Evolutionary conservation across 441 rosid species (phyloP), one percentile per base, ranked within the genome.

Genomic region (Lepidium campestre): DNA sequence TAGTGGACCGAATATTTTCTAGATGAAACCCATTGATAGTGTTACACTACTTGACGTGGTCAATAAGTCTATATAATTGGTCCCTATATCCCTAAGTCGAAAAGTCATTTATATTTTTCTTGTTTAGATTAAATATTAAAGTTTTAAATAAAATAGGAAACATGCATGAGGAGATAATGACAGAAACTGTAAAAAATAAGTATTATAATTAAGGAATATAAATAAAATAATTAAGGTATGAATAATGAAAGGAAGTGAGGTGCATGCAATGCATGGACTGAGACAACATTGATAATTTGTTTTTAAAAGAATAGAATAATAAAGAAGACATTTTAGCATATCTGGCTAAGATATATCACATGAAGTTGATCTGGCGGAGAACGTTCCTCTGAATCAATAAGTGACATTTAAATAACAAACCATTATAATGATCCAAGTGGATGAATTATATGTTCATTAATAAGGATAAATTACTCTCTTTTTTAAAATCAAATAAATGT

Each of bases 271-370:
- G 68, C 69, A 64, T 64, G 41, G 49, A 46, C 64, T 57, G 15
- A 10, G 31, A 68, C 58, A 49, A 58, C 42, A 42, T 25, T 66
- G 56, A 59, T 59, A 12, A 65, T 17, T 50, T 72, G 59, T 57
- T 29, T 32, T 17, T 49, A 40, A 39, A 29, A 29, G 7, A 65
- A 55, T 57, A 40, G 2, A 39, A 65, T 50, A 73, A 50, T 58
- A 12, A 34, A 49, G 48, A 25, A 32, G 48, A 66, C 57, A 54
- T 60, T 19, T 29, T 29, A 29, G 65, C 41, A 57, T 72, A 32
- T 54, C 66, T 72, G 72, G 71, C 71, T 57, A 64, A 50, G 61
- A n/a, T n/a, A n/a, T n/a, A n/a, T 52, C 67, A 58, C 77, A 60
- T 61, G 63, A 67, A 22, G 2, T 25, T 19, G 45, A 23, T 52